These are phyloP conservation scores for Entamoeba invadens DNA, from an alignment of 208 protist genomes.

Conservation along the genomic window DNA sequence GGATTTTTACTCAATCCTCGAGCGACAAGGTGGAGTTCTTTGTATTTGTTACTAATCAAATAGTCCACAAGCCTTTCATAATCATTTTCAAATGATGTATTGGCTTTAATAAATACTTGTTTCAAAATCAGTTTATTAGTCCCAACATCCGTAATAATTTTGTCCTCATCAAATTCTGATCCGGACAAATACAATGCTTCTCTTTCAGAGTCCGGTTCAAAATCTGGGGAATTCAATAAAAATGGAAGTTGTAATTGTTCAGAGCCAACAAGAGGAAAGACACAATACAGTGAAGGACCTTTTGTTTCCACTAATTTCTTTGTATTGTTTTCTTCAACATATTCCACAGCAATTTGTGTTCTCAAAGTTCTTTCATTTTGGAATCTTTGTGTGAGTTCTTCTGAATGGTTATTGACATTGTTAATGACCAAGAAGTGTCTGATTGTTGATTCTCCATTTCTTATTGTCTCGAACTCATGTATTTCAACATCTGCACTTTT, in stretches of 20 bases:
- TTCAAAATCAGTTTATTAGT: background rate
- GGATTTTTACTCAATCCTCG: background rate
- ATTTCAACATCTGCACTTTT: background rate
- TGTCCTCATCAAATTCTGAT: background rate
- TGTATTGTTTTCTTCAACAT: background rate
- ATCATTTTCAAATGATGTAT: no score
- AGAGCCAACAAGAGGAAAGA: background rate
- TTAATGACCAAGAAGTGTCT: background rate
- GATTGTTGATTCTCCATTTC: background rate
- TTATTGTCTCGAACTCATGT: background rate
- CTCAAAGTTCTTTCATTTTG: background rate
- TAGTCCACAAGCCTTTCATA: background rate
- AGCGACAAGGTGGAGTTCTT: background rate
- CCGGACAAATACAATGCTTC: background rate
- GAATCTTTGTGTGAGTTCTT: background rate
- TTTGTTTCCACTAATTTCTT: background rate
- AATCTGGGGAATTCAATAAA: background rate
- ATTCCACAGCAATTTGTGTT: background rate
- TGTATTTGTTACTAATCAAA: background rate
- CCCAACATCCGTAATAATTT: background rate
- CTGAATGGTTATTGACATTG: background rate
- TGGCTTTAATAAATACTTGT: no score
- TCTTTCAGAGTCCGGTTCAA: background rate
- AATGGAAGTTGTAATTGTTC: background rate
- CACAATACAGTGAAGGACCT: background rate